Conservation (phyloP, 352 stramenopile species). For the Phytopythium oedochilum region DNA sequence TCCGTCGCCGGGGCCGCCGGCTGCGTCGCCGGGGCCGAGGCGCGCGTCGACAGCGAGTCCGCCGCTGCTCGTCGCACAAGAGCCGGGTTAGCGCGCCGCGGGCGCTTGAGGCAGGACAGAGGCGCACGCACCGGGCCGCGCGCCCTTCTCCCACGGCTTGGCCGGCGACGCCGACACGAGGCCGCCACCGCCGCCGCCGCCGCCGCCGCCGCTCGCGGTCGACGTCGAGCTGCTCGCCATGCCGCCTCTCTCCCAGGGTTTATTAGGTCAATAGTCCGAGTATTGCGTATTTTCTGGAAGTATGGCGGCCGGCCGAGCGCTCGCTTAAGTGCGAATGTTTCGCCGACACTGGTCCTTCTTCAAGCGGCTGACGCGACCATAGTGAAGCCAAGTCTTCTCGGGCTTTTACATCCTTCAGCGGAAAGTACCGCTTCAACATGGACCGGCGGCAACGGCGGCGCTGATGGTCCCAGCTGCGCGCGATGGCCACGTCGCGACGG, state of each 20-base stretch:
- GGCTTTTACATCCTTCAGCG: too few relatives aligned
- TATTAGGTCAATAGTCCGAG: too few relatives aligned
- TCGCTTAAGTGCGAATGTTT: too few relatives aligned
- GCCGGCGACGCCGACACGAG: slow-evolving; percentile 11
- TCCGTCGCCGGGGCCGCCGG: slow-evolving; percentile 3
- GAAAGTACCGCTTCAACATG: too few relatives aligned
- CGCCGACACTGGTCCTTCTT: too few relatives aligned
- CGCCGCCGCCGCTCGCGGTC: slow-evolving; percentile 7
- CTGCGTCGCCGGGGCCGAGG: slow-evolving; percentile 7
- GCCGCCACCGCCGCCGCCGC: not conserved
- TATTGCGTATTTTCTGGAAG: too few relatives aligned
- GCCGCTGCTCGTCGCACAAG: slow-evolving; percentile 2
- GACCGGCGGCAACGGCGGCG: too few relatives aligned
- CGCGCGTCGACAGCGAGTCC: slow-evolving; percentile 11
- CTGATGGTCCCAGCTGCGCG: too few relatives aligned
- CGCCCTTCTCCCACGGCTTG: slow-evolving; percentile 53
- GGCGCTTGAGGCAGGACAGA: not conserved
- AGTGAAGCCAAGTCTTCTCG: too few relatives aligned
- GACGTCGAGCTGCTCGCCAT: slow-evolving; percentile 19
- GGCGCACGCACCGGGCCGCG: slow-evolving; percentile 17
- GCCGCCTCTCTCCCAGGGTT: not conserved
- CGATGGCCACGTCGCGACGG: too few relatives aligned
- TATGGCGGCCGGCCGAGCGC: too few relatives aligned
- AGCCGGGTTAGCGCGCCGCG: not conserved
- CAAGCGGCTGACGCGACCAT: too few relatives aligned